Evolutionary conservation across 2,329 filamentous ascomycete genomes (phyloP).

Genomic region (Sarocladium oryzae): DNA sequence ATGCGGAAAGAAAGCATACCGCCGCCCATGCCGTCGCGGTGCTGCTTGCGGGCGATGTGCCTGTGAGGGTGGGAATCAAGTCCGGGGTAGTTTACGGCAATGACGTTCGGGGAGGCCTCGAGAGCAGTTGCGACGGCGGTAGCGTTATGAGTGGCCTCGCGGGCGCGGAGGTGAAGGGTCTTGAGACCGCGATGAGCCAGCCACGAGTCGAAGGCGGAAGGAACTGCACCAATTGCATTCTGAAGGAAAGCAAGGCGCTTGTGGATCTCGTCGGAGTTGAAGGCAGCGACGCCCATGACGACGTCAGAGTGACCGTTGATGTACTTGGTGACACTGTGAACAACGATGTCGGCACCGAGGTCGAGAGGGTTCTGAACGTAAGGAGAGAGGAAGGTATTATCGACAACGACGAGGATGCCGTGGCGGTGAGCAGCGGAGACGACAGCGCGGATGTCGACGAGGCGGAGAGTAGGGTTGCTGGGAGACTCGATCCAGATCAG

Average conservation of each 20-base stretch:
- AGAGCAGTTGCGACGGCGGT: slow-evolving; percentile 69
- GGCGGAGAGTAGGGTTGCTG: slow-evolving; percentile 85
- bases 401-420: slow-evolving; percentile 92
- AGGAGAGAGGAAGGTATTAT: slow-evolving; percentile 96
- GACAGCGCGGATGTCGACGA: slow-evolving; percentile 89
- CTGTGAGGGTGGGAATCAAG: slow-evolving; percentile 82
- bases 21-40: slow-evolving; percentile 88
- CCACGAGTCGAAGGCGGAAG: slow-evolving; percentile 95
- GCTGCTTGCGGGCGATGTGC: slow-evolving; percentile 79
- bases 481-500: slow-evolving; percentile 94
- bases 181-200: slow-evolving; percentile 95
- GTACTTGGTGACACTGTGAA: slow-evolving; percentile 97
- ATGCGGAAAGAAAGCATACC: slow-evolving; percentile 98
- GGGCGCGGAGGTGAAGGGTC: slow-evolving; percentile 87
- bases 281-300: slow-evolving; percentile 93
- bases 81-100: slow-evolving; percentile 93
- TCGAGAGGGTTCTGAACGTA: slow-evolving; percentile 96
- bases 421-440: slow-evolving; percentile 76
- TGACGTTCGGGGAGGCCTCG: slow-evolving; percentile 71
- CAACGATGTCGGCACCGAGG: slow-evolving; percentile 91
- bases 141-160: slow-evolving; percentile 79
- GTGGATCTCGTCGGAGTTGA: slow-evolving; percentile 78
- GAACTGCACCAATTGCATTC: slow-evolving; percentile 94
- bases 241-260: slow-evolving; percentile 82
- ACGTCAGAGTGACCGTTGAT: slow-evolving; percentile 98